These are phyloP conservation scores for Nidula microcarpa DNA, from an alignment of 768 basidiomycete genomes.

Conservation along the genomic window DNA sequence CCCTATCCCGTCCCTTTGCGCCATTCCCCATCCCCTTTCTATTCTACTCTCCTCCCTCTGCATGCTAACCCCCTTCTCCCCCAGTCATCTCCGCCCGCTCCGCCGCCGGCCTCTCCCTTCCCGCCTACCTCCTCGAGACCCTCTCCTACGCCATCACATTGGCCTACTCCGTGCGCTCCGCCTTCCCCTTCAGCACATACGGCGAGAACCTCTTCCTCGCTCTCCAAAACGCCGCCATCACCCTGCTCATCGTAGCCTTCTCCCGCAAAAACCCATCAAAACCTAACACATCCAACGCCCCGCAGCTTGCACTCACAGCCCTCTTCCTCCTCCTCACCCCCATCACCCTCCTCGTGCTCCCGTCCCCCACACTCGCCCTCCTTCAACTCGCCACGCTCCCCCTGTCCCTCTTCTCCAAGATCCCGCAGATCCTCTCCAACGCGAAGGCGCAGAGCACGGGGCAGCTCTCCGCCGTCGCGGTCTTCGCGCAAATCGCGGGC, in stretches of 20 bases:
- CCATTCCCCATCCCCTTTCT: not conserved
- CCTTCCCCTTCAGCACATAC: constrained; percentile 95
- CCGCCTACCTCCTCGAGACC: constrained; percentile 89
- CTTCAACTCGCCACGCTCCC: constrained; percentile 88
- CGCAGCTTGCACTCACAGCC: constrained; percentile 26
- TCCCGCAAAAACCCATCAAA: constrained; percentile 23
- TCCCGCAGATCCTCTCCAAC: constrained; percentile 92
- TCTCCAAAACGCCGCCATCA: constrained; percentile 84
- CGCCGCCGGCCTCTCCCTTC: constrained; percentile 82
- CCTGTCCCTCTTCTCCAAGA: constrained; percentile 86
- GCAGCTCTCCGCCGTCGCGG: constrained; percentile 91
- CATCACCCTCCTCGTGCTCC: constrained; percentile 42
- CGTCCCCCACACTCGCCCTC: constrained; percentile 50
- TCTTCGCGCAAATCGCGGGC: constrained; percentile 82
- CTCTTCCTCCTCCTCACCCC: constrained; percentile 21
- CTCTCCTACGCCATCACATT: constrained; percentile 86
- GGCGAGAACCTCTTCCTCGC: constrained; percentile 96
- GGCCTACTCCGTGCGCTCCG: constrained; percentile 79
- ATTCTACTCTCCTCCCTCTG: not conserved
- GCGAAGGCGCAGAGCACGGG: constrained; percentile 75
- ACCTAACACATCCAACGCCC: constrained; percentile 17
- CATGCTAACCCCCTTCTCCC: not conserved
- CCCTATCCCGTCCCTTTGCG: too few species aligned
- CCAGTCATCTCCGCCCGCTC: constrained; percentile 70
- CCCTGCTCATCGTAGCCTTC: constrained; percentile 79